Conservation (phyloP, 805 yeast species). For the Lipomyces anomalus region DNA sequence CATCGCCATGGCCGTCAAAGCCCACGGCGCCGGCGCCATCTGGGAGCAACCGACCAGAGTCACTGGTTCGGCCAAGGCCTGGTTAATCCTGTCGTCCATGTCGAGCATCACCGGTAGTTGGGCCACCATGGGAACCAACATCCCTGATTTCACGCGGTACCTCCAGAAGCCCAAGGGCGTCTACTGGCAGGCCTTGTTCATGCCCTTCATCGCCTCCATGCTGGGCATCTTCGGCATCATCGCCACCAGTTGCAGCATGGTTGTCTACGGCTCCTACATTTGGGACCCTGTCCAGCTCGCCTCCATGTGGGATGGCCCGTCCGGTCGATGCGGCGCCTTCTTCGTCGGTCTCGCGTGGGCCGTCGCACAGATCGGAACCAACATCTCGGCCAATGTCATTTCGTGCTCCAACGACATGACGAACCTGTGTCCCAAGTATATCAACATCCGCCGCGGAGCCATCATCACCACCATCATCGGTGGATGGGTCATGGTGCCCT, state of each 20-base stretch:
- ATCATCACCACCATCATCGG: slow-evolving; percentile 20
- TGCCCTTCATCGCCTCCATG: slow-evolving; percentile 22
- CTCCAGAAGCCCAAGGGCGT: slow-evolving; percentile 14
- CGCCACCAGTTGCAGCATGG: slow-evolving; percentile 18
- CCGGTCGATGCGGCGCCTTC: slow-evolving; percentile 19
- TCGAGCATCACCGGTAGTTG: slow-evolving; percentile 28
- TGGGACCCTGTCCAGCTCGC: slow-evolving; percentile 23
- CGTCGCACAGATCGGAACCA: slow-evolving; percentile 23
- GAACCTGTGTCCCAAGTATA: slow-evolving; percentile 50
- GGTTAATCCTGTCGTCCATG: slow-evolving; percentile 25
- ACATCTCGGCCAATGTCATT: slow-evolving; percentile 50
- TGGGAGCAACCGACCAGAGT: slow-evolving; percentile 18
- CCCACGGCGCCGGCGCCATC: slow-evolving; percentile 14
- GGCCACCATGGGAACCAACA: slow-evolving; percentile 31
- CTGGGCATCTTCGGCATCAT: slow-evolving; percentile 17
- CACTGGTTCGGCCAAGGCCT: slow-evolving; percentile 24
- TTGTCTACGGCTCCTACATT: slow-evolving; percentile 19
- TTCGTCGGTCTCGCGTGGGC: slow-evolving; percentile 23
- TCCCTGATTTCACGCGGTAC: slow-evolving; percentile 25
- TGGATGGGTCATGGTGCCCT: slow-evolving; percentile 26
- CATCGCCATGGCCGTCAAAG: slow-evolving; percentile 21
- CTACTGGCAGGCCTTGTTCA: slow-evolving; percentile 21
- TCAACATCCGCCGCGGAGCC: slow-evolving; percentile 54
- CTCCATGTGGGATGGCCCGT: slow-evolving; percentile 15
- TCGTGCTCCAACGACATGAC: slow-evolving; percentile 56